Base-by-base conservation (phyloP, 495 filamentous ascomycete species). In the Penicillium paradoxum region DNA sequence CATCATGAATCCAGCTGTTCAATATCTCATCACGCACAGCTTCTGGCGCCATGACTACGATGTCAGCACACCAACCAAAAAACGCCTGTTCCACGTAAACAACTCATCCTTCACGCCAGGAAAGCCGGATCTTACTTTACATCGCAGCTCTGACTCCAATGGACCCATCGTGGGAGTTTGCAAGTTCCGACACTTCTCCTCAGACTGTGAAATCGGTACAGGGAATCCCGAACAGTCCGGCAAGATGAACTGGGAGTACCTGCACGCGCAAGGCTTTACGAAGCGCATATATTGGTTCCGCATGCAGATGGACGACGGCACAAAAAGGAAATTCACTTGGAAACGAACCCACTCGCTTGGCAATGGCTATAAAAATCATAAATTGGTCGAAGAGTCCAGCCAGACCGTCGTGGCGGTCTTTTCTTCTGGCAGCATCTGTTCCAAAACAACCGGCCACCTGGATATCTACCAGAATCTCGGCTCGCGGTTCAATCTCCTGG, bases 171-270 rank as follows among this genome's bases (percentile, higher is more conserved):
- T 51, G 33, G 69, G 58, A 0, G 55, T 66, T 7, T 65, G 61
- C 53, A 67, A 69, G 46, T 74, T 65, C 59, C 57, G 54, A 13
- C 67, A 68, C 36, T 66, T 74, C 49, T 71, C 70, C 5, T 54
- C 60, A 22, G 60, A 67, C 51, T 45, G 57, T 18, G 61, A 65
- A 42, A 54, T 73, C 33, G 67, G 70, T 13, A 56, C 72, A 9
- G 66, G 66, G 32, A 61, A 71, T 36, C 65, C 65, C 0, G 38
- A 54, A 14, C 29, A 52, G 1, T 41, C 57, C 25, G 52, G 42
- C 40, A 27, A 19, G 4, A 60, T 71, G 24, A 36, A 44, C 10
- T 71, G 67, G 62, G 65, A 67, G 32, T 50, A 61, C 15, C 38
- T 73, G 5, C 54, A 56, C 38, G 60, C 58, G 15, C 58, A 65